Base-by-base conservation (phyloP, 495 filamentous ascomycete species). In the Aspergillus kassunensis region DNA sequence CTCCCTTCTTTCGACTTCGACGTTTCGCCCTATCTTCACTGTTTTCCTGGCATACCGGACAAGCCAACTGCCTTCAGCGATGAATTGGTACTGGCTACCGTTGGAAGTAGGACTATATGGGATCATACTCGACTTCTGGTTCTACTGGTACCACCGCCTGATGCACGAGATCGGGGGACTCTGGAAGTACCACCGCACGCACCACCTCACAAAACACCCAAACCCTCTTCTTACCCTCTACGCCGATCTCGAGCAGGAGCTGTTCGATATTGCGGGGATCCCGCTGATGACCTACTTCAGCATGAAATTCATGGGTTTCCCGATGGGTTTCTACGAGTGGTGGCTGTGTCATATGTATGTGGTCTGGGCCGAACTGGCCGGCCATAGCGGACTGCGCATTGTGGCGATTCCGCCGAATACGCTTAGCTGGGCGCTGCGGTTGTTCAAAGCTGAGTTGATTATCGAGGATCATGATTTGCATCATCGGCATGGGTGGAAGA, bases 91-190 rank as follows among this genome's bases (percentile, higher is more conserved):
- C 29, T 70, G 64, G 64, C 66, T 74, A 0, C 62, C 63, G 0
- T 51, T 74, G 5, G 61, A 72, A 35, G 67, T 68, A 12, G 71
- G 71, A 0, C 51, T 74, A 0, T 74, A 74, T 29, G 69, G 67
- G 3, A 66, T 72, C 18, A 54, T 74, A n/a, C 68, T 74, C 42
- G 71, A 74, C 53, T 74, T 74, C 51, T 74, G 71, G 71, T 74
- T 69, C 61, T 74, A 74, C 58, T 70, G 67, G 66, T 74, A 71
- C 34, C 71, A 74, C 49, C 69, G 69, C 0, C 39, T 70, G 7
- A 72, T 72, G 71, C 71, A 74, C 42, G 71, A 74, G 37, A 57
- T 68, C 31, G 35, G 49, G 37, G 63, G 59, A 21, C 57, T 74
- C 3, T 74, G 71, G 69, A 68, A 68, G 43, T 74, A 58, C 60